Base-by-base conservation (phyloP, 2,329 filamentous ascomycete species). In the Teratosphaeria zuluensis region DNA sequence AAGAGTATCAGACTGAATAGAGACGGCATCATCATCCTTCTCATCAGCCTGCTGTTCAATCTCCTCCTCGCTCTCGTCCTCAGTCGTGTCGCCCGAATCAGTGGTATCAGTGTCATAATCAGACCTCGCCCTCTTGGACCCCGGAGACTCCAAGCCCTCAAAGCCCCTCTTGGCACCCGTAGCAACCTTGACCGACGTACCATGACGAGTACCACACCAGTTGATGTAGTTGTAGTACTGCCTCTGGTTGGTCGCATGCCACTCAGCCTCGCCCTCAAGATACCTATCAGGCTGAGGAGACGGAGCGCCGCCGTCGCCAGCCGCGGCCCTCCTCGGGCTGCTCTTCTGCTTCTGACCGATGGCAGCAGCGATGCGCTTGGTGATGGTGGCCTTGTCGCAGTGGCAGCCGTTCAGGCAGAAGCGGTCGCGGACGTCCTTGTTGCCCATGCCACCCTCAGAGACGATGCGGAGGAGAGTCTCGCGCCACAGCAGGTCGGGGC, bases 311-410 rank as follows among this genome's bases (percentile, higher is more conserved):
- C 4, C 14, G 0, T 51, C 31, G 16, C 46, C 19, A 28, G 16
- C 32, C 28, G 19, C 21, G 14, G 31, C 32, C 21, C 38, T 32
- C 51, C 21, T 51, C 31, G 24, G 31, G 14, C 21, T 21, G 54
- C 19, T 66, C 9, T 64, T 63, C 46, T 70, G 69, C 66, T 70
- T 70, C 59, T 70, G 65, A 5, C 69, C 70, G 7, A 72, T 63
- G 4, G 70, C 69, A n/a, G 69, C 65, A 19, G 65, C 65, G 42
- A 72, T 68, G 38, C 71, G 69, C 65, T 73, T 72, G 51, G 71
- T 70, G 58, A 73, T 65, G 14, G 70, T 72, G 2, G 69, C 68
- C 56, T 69, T 69, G 62, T 71, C 70, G 51, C 64, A 65, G 57
- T 69, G 68, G 58, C 67, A 70, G 19, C 71, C 71, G 55, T 73